phyloP scores from a whole-genome alignment of 106 monocot genomes.

The Platanthera guangdongensis region DNA sequence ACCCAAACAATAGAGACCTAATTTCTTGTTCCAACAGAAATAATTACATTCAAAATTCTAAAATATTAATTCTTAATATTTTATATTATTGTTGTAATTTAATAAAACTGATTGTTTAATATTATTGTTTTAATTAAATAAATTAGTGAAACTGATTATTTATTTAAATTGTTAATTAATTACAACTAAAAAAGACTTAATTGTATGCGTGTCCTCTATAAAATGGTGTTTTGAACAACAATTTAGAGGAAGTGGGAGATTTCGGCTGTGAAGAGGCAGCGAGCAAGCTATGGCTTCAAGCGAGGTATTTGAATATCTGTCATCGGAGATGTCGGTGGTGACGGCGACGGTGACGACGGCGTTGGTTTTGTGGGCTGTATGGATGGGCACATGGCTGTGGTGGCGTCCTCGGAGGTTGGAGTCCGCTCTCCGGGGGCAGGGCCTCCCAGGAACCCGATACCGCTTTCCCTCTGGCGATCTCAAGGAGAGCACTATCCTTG shows the following conservation, averaged over 20 bases:
- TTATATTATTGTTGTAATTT: too few relatives aligned
- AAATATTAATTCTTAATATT: too few relatives aligned
- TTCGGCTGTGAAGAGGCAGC: neutral
- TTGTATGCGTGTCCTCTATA: too few relatives aligned
- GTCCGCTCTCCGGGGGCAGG: constrained; percentile 30
- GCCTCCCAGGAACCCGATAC: constrained; percentile 32
- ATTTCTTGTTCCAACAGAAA: too few relatives aligned
- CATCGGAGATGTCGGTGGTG: neutral
- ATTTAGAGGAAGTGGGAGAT: neutral
- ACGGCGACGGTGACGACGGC: neutral
- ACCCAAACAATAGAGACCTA: too few relatives aligned
- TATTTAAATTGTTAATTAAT: too few relatives aligned
- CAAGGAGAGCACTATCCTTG: constrained; percentile 9
- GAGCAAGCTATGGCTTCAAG: neutral
- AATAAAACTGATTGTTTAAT: too few relatives aligned
- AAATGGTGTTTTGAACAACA: neutral
- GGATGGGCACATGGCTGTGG: constrained; percentile 25
- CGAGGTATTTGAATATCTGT: neutral
- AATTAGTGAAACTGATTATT: too few relatives aligned
- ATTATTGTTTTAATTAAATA: too few relatives aligned
- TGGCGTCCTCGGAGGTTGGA: constrained; percentile 31
- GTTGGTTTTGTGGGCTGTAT: neutral
- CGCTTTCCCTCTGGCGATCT: constrained; percentile 23
- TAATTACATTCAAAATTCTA: too few relatives aligned
- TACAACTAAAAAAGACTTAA: too few relatives aligned